These are phyloP conservation scores for Lachnellula hyalina DNA, from an alignment of 2,329 filamentous ascomycete genomes.

Conservation along the genomic window DNA sequence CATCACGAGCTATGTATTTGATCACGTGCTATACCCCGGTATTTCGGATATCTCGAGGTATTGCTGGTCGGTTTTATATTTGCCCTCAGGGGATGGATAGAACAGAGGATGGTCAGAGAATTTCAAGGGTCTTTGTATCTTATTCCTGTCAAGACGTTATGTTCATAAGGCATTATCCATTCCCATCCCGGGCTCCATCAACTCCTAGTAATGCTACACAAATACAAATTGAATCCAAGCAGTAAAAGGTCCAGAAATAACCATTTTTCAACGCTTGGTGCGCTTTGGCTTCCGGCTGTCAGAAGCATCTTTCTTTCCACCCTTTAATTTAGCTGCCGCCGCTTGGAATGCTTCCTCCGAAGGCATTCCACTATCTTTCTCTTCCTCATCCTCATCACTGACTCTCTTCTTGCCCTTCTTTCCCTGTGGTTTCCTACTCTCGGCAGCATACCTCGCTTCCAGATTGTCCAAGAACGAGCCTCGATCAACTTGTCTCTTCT, in stretches of 20 bases:
- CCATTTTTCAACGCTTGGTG: slow-evolving; percentile 15
- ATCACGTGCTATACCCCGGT: not conserved
- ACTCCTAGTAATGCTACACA: slow-evolving; percentile 9
- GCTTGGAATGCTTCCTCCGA: slow-evolving; percentile 58
- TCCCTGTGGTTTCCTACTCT: slow-evolving; percentile 35
- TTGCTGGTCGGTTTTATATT: not conserved
- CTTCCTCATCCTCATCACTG: slow-evolving; percentile 60
- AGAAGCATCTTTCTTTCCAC: not conserved
- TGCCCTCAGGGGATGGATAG: not conserved
- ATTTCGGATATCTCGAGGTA: not conserved
- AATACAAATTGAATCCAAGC: not conserved
- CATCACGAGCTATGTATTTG: not conserved
- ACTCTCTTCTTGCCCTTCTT: slow-evolving; percentile 50
- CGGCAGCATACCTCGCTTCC: slow-evolving; percentile 68
- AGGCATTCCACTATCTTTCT: slow-evolving; percentile 52
- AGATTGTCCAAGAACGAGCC: slow-evolving; percentile 65
- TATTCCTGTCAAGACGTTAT: not conserved
- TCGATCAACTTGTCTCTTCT: slow-evolving; percentile 61
- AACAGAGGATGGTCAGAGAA: not conserved
- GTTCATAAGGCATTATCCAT: not conserved
- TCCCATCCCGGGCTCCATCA: not conserved
- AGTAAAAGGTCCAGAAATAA: not conserved
- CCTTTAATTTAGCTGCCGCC: slow-evolving; percentile 44
- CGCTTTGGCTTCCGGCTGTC: slow-evolving; percentile 22
- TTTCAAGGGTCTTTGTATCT: not conserved